These are phyloP conservation scores for Xylaria venustula DNA, from an alignment of 495 filamentous ascomycete genomes.

Conservation along the genomic window DNA sequence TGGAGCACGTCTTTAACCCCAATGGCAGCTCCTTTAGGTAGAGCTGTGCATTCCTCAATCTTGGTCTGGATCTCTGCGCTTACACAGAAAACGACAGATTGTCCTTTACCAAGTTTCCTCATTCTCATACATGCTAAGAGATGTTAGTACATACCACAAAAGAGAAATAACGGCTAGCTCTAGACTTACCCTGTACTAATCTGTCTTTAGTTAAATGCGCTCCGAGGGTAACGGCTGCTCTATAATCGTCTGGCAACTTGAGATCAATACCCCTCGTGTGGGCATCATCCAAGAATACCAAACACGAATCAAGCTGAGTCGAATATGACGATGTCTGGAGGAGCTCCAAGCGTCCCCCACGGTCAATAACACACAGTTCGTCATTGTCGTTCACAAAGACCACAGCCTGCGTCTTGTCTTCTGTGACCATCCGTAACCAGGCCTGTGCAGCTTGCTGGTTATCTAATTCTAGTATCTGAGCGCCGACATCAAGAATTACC, in stretches of 20 bases:
- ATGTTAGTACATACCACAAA: neutral
- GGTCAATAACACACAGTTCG: conserved; percentile 46
- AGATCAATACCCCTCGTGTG: conserved; percentile 78
- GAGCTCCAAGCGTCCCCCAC: conserved; percentile 44
- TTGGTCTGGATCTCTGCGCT: conserved; percentile 52
- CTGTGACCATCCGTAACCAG: conserved; percentile 40
- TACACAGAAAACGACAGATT: conserved; percentile 60
- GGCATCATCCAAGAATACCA: conserved; percentile 72
- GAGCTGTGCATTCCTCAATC: conserved; percentile 19
- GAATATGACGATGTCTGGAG: conserved; percentile 61
- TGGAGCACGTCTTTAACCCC: conserved; percentile 45
- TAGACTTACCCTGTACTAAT: conserved; percentile 66
- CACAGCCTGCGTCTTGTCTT: conserved; percentile 40
- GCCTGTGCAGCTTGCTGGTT: conserved; percentile 53
- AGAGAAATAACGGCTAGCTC: neutral
- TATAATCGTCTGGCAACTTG: conserved; percentile 56
- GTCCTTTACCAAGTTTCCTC: conserved; percentile 59
- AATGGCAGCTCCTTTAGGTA: conserved; percentile 8
- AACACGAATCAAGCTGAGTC: conserved; percentile 57
- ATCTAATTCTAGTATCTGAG: conserved; percentile 64
- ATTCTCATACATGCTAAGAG: conserved; percentile 63
- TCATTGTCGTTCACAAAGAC: conserved; percentile 56
- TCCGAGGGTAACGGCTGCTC: conserved; percentile 69
- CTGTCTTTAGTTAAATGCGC: conserved; percentile 68
- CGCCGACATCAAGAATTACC: conserved; percentile 73